Conservation (phyloP, 2,329 filamentous ascomycete genomes). For the Graphilbum ipis-grandicollis region DNA sequence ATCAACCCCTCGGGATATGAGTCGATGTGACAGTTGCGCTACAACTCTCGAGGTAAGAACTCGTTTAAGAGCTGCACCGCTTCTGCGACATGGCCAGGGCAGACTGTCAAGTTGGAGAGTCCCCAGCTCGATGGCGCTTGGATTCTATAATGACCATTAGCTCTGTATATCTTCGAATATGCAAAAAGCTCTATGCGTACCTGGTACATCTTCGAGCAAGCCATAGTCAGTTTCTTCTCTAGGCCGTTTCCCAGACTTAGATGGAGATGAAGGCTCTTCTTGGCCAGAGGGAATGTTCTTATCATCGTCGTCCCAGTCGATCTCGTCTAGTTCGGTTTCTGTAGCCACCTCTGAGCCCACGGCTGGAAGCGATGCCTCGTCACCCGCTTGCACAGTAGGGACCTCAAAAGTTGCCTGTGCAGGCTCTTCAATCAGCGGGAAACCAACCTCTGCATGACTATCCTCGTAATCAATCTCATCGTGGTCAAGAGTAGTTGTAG, state of each 20-base stretch:
- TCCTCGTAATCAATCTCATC: conserved; percentile 21
- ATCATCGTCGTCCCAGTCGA: conserved; percentile 19
- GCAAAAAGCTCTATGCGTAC: conserved; percentile 8
- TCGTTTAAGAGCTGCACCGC: not conserved
- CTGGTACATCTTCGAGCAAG: conserved; percentile 16
- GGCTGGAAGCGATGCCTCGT: not conserved
- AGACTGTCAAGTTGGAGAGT: conserved; percentile 1
- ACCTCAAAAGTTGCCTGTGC: not conserved
- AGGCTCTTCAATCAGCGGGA: not conserved
- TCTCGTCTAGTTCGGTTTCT: conserved; percentile 12
- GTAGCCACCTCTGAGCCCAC: not conserved
- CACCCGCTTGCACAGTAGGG: not conserved
- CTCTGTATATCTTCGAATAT: not conserved
- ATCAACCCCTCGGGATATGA: too few species aligned
- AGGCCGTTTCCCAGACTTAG: conserved; percentile 14
- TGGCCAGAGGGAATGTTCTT: conserved; percentile 14
- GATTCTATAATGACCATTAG: conserved; percentile 15
- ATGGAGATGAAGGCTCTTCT: conserved; percentile 10
- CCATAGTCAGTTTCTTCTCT: conserved; percentile 11
- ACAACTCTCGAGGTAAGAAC: not conserved
- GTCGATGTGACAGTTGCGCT: not conserved
- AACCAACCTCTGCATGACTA: not conserved
- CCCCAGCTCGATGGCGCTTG: conserved; percentile 30
- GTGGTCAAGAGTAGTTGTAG: conserved; percentile 15
- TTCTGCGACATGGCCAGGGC: not conserved